Evolutionary conservation across 345 rosid genomes (phyloP).

Genomic region (Pelargonium nanum): DNA sequence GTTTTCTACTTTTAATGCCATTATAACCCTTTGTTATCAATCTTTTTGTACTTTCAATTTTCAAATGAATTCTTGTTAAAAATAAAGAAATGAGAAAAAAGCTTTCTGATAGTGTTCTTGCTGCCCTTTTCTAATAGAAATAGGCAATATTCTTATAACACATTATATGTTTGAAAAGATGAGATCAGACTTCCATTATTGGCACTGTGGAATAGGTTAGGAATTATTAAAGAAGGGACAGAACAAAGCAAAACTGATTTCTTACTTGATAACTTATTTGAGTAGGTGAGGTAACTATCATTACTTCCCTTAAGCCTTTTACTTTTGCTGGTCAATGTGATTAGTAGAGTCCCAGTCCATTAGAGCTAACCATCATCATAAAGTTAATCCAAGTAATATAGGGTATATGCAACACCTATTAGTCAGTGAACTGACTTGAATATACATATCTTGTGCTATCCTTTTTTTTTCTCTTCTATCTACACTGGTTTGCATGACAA

Average conservation of each 20-base stretch:
- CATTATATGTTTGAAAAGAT: neutral
- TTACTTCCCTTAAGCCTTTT: neutral
- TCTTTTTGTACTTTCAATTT: neutral
- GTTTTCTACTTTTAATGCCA: too few relatives aligned
- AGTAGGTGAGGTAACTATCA: neutral
- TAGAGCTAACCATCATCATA: too few relatives aligned
- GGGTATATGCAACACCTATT: neutral
- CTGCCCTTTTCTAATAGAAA: too few relatives aligned
- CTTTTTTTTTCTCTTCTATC: too few relatives aligned
- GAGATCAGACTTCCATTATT: neutral
- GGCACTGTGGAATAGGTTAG: neutral
- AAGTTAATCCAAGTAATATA: neutral
- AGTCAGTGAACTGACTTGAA: neutral
- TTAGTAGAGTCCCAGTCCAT: too few relatives aligned
- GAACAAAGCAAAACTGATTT: neutral
- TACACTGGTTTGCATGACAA: too few relatives aligned
- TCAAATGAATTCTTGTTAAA: neutral
- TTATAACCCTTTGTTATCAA: neutral
- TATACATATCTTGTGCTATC: too few relatives aligned
- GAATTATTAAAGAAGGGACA: neutral
- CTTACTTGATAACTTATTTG: neutral
- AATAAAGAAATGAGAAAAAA: too few relatives aligned
- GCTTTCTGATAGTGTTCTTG: too few relatives aligned
- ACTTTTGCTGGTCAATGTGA: too few relatives aligned
- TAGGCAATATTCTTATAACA: too few relatives aligned